phyloP scores from a whole-genome alignment of 225 moss, liverwort and hornwort species.

The Antitrichia curtipendula region DNA sequence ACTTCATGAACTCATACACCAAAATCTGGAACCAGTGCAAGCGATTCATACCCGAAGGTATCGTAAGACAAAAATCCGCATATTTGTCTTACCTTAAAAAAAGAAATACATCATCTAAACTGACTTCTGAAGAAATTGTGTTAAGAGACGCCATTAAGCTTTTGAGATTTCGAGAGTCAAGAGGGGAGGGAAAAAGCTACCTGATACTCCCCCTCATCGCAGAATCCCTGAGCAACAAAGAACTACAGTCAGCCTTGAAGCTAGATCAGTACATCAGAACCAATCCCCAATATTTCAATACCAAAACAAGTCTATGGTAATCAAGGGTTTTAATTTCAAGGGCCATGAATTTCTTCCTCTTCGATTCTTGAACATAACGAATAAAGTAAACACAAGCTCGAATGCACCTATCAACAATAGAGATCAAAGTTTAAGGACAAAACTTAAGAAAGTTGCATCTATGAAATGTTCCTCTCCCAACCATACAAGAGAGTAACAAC shows the following conservation, averaged over 20 bases:
- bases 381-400: neutral
- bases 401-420: neutral
- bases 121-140: neutral
- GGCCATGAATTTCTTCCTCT: neutral
- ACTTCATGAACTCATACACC: slow-evolving; percentile 49
- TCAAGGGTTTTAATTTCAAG: neutral
- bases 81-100: neutral
- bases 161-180: neutral
- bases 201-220: slow-evolving; percentile 32
- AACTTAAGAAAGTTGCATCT: neutral
- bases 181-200: neutral
- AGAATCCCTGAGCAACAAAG: slow-evolving; percentile 17
- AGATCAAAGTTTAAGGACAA: no score
- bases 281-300: neutral
- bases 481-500: neutral
- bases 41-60: neutral
- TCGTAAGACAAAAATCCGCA: neutral
- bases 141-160: neutral
- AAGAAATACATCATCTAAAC: neutral
- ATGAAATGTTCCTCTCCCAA: neutral
- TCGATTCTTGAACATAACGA: neutral
- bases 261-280: neutral
- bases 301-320: neutral
- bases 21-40: slow-evolving; percentile 15
- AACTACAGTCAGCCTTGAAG: neutral